Evolutionary conservation across 1,139 yeast genomes (phyloP), one percentile per base, ranked within the genome.

Genomic region (Blastobotrys serpentis): DNA sequence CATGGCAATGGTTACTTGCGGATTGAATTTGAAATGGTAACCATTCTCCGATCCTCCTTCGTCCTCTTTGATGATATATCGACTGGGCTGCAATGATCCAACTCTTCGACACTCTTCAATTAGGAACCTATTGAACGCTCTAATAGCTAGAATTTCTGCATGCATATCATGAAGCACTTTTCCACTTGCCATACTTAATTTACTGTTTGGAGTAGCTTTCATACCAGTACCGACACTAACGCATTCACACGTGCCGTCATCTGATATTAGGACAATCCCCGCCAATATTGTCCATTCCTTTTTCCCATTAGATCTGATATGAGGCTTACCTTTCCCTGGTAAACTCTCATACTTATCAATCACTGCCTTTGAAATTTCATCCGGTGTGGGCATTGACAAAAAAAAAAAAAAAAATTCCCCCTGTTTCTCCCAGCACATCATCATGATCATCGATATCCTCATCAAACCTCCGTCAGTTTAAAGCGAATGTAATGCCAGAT

Each of bases 281-380:
- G 96, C 88, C 19, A 89, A 58, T 0, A 88, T 87, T 0, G 96
- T 86, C 90, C 96, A 88, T 67, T 89, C 97, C 39, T 67, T 62
- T 0, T 71, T 70, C 0, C 88, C 89, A 62, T 86, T 84, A 2
- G 85, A 73, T 34, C 86, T 68, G 1, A 61, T 56, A 0, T 63
- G 59, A 0, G 96, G 95, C 60, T 81, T 84, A 0, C 86, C 82
- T 10, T 69, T 67, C 2, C 60, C 37, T 2, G 73, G 74, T 13
- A 76, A 64, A 32, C 53, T 52, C 10, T 49, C 33, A 56, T 72
- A 77, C 39, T 56, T 57, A 1, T 52, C 52, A 5, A 66, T 42
- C 3, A 75, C 75, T 2, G 56, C 40, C 10, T 37, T 26, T 2
- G 72, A 70, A n/a, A 73, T 56, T 17, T 49, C 44, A 47, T 68